Evolutionary conservation across 345 rosid genomes (phyloP).

Genomic region (Capsella bursapastoris): DNA sequence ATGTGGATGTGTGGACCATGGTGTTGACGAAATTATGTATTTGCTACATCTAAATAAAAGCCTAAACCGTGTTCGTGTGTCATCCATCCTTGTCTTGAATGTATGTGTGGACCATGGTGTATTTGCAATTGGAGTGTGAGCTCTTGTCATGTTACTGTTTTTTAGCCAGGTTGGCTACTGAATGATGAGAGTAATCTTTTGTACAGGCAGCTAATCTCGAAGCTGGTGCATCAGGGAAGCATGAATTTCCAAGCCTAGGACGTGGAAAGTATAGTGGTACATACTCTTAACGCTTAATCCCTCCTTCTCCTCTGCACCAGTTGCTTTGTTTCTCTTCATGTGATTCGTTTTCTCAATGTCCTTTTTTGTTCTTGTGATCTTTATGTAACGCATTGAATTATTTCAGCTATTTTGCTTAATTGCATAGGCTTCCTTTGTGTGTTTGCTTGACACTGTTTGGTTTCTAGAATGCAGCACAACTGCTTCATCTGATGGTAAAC

Average conservation of each 20-base stretch:
- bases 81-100: background rate
- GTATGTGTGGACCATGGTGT: slow-evolving; percentile 1
- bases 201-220: slow-evolving; percentile 82
- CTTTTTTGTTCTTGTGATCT: background rate
- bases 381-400: background rate
- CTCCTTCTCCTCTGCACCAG: background rate
- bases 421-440: slow-evolving; percentile 17
- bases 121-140: slow-evolving; percentile 19
- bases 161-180: slow-evolving; percentile 12
- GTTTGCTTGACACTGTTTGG: slow-evolving; percentile 41
- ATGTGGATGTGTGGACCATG: slow-evolving; percentile 22
- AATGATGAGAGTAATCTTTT: slow-evolving; percentile 17
- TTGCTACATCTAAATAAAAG: slow-evolving; percentile 3
- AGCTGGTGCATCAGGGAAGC: slow-evolving; percentile 77
- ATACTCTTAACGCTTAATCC: slow-evolving; percentile 20
- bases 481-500: slow-evolving; percentile 95
- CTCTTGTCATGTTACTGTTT: background rate
- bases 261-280: slow-evolving; percentile 88
- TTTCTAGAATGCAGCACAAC: slow-evolving; percentile 94
- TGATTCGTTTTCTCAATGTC: background rate
- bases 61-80: slow-evolving; percentile 10
- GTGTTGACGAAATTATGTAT: background rate
- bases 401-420: slow-evolving; percentile 1
- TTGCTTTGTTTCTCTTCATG: slow-evolving; percentile 11
- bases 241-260: slow-evolving; percentile 69